These are phyloP conservation scores for Kokia cookei DNA, from an alignment of 441 rosid species.

Conservation along the genomic window DNA sequence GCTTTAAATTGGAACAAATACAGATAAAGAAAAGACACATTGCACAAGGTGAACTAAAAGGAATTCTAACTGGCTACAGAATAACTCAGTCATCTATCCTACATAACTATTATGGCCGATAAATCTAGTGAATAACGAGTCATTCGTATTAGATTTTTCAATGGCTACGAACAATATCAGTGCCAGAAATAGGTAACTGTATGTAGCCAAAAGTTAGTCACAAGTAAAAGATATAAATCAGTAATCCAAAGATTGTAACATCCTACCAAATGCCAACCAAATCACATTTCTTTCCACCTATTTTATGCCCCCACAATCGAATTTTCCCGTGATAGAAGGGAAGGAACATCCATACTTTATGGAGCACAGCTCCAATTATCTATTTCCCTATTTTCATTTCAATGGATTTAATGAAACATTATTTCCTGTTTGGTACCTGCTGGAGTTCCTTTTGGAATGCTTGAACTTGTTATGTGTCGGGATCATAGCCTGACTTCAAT, in stretches of 20 bases:
- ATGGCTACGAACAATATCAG: neutral
- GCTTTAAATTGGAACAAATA: neutral
- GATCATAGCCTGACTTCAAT: constrained; percentile 14
- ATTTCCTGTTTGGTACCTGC: constrained; percentile 22
- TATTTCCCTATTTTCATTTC: constrained; percentile 1
- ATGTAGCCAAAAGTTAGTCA: constrained; percentile 13
- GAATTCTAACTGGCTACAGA: neutral
- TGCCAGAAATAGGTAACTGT: neutral
- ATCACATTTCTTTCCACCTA: neutral
- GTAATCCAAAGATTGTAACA: constrained; percentile 19
- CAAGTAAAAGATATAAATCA: constrained; percentile 12
- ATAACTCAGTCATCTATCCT: neutral
- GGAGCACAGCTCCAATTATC: constrained; percentile 5
- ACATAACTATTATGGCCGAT: neutral
- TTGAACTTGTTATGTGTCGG: constrained; percentile 13
- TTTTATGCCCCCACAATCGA: constrained; percentile 26
- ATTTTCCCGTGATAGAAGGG: constrained; percentile 15
- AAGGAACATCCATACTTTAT: neutral
- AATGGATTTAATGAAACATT: constrained; percentile 26
- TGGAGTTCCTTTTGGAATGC: constrained; percentile 9
- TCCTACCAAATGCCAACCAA: constrained; percentile 7
- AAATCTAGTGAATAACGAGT: neutral
- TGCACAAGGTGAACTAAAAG: neutral
- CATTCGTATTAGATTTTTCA: neutral
- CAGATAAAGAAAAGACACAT: neutral